Conservation (phyloP, 345 rosid species). For the Populus tremula region DNA sequence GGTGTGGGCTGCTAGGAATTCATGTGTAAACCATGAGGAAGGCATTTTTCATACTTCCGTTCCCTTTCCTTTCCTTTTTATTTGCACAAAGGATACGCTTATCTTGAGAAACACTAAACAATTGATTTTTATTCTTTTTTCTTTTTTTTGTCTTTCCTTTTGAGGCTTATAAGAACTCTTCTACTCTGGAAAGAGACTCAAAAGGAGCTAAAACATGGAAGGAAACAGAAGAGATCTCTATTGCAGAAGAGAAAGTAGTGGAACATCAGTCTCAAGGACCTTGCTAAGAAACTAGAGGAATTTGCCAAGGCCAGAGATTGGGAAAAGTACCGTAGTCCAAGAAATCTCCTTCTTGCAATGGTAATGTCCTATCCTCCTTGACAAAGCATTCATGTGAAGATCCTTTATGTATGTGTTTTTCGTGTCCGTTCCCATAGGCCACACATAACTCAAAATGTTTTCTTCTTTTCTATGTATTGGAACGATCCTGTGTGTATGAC, state of each 20-base stretch:
- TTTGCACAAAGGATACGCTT: not conserved
- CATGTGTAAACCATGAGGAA: conserved; percentile 20
- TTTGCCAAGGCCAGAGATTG: conserved; percentile 48
- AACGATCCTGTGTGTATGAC: not conserved
- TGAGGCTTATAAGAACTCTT: conserved; percentile 21
- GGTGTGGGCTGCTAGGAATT: conserved; percentile 34
- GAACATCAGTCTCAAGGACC: conserved; percentile 46
- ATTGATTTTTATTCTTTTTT: too few species aligned
- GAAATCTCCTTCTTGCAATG: conserved; percentile 55
- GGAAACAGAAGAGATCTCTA: conserved; percentile 22
- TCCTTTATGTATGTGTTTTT: not conserved
- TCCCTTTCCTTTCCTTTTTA: conserved; percentile 4
- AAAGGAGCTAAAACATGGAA: conserved; percentile 17
- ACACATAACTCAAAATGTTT: not conserved
- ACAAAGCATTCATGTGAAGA: not conserved
- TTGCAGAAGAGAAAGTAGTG: conserved; percentile 21
- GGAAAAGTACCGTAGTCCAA: conserved; percentile 45
- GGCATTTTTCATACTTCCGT: conserved; percentile 13
- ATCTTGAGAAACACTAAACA: not conserved
- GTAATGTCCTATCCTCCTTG: conserved; percentile 19
- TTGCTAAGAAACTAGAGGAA: conserved; percentile 40
- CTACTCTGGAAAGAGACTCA: not conserved
- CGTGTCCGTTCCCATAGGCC: not conserved
- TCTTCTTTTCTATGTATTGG: not conserved
- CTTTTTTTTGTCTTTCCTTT: not conserved